phyloP scores from a whole-genome alignment of 441 rosid genomes.

The Pelargonium citronellum region DNA sequence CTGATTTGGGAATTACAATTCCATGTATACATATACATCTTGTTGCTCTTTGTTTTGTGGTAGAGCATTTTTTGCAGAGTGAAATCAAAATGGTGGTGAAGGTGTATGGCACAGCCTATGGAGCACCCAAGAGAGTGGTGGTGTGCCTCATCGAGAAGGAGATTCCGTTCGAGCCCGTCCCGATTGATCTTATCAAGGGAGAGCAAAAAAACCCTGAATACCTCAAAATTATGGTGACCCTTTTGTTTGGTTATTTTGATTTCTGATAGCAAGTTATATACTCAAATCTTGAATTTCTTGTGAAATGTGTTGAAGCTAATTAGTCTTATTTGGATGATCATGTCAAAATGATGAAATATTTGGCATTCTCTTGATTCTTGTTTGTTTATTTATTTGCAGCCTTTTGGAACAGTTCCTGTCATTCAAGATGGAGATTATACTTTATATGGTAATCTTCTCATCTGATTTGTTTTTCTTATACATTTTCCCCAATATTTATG shows the following conservation, averaged over 20 bases:
- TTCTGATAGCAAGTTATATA: not conserved
- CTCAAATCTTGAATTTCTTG: not conserved
- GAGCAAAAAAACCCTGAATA: conserved; percentile 43
- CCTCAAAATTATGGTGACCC: conserved; percentile 36
- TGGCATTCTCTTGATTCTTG: not conserved
- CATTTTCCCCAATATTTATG: no score
- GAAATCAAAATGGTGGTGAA: conserved; percentile 45
- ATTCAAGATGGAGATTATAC: conserved; percentile 55
- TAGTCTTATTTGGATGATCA: not conserved
- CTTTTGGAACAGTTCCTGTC: conserved; percentile 54
- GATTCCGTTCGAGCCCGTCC: conserved; percentile 44
- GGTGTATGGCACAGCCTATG: conserved; percentile 55
- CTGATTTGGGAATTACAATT: not conserved
- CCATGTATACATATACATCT: not conserved
- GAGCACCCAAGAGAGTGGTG: conserved; percentile 44
- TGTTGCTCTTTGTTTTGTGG: not conserved
- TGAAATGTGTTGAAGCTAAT: not conserved
- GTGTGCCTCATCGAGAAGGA: conserved; percentile 57
- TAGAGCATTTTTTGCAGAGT: not conserved
- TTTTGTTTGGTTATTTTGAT: not conserved
- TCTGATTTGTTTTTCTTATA: not conserved
- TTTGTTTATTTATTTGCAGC: conserved; percentile 30
- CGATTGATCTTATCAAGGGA: conserved; percentile 51
- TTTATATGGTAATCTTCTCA: conserved; percentile 36
- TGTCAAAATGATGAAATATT: not conserved